These are phyloP conservation scores for Phytophthora cactorum DNA, from an alignment of 352 stramenopile genomes.

Conservation along the genomic window DNA sequence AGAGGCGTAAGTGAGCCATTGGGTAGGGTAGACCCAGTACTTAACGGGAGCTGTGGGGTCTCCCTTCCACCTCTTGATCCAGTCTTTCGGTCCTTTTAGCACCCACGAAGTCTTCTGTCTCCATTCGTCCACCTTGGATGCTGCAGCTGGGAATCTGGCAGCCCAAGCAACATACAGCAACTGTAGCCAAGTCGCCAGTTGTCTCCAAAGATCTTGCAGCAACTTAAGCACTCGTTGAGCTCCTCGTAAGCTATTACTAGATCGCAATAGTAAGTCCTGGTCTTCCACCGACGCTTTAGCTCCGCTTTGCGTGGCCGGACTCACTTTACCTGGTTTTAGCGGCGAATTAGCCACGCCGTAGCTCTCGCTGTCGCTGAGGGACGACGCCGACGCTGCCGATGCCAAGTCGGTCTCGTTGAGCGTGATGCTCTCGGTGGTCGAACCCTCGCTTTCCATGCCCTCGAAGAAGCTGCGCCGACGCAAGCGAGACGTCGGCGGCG, in stretches of 20 bases:
- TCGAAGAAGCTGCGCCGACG: conserved; percentile 77
- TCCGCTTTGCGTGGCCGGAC: conserved; percentile 23
- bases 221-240: conserved; percentile 7
- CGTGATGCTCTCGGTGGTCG: conserved; percentile 39
- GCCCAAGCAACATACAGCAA: conserved; percentile 33
- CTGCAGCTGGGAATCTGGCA: conserved; percentile 26
- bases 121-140: conserved; percentile 24
- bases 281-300: conserved; percentile 8
- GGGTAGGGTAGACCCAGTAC: conserved; percentile 71
- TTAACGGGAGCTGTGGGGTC: conserved; percentile 46
- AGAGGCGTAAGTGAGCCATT: conserved; percentile 68
- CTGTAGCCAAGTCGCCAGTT: conserved; percentile 29
- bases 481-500: conserved; percentile 52
- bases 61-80: conserved; percentile 29
- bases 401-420: conserved; percentile 41
- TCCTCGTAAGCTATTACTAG: conserved; percentile 14
- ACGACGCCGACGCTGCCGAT: conserved; percentile 10
- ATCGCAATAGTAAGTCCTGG: conserved; percentile 1
- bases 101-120: conserved; percentile 19
- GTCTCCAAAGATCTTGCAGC: conserved; percentile 14
- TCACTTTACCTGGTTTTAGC: conserved; percentile 29
- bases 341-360: conserved; percentile 19
- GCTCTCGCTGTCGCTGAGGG: conserved; percentile 19
- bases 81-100: conserved; percentile 16
- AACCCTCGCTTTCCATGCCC: conserved; percentile 52